Evolutionary conservation across 108 stramenopile species (phyloP).

Genomic region (Cylindrotheca fusiformis): DNA sequence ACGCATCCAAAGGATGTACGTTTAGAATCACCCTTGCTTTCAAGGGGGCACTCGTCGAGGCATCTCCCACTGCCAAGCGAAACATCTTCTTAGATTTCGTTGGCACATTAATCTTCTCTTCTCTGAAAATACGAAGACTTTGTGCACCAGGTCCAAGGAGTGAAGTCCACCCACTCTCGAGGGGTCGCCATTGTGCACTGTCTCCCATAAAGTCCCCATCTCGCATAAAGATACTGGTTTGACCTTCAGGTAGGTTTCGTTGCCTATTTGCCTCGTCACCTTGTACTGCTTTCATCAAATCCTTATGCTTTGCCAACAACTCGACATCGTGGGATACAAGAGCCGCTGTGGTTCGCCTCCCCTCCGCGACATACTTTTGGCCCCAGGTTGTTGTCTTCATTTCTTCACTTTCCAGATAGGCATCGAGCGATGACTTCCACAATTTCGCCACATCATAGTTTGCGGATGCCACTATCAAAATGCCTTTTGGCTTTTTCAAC

Average conservation of each 20-base stretch:
- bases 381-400: conserved; percentile 47
- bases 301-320: background rate
- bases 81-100: conserved; percentile 9
- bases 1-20: conserved; percentile 71
- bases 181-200: conserved; percentile 59
- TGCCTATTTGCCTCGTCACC: background rate
- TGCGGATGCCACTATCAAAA: conserved; percentile 49
- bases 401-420: conserved; percentile 29
- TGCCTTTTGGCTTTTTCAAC: conserved; percentile 42
- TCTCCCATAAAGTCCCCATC: conserved; percentile 14
- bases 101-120: conserved; percentile 32
- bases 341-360: conserved; percentile 34
- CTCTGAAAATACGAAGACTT: conserved; percentile 69
- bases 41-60: conserved; percentile 60
- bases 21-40: conserved; percentile 69
- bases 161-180: conserved; percentile 67
- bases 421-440: conserved; percentile 64
- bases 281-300: background rate
- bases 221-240: conserved; percentile 16
- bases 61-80: conserved; percentile 18
- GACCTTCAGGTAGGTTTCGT: conserved; percentile 4
- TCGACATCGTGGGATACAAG: conserved; percentile 22
- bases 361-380: conserved; percentile 41
- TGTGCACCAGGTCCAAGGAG: conserved; percentile 50
- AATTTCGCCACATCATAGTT: conserved; percentile 52